Evolutionary conservation across 129 eudicot genomes (phyloP).

Genomic region (Lonicera japonica): DNA sequence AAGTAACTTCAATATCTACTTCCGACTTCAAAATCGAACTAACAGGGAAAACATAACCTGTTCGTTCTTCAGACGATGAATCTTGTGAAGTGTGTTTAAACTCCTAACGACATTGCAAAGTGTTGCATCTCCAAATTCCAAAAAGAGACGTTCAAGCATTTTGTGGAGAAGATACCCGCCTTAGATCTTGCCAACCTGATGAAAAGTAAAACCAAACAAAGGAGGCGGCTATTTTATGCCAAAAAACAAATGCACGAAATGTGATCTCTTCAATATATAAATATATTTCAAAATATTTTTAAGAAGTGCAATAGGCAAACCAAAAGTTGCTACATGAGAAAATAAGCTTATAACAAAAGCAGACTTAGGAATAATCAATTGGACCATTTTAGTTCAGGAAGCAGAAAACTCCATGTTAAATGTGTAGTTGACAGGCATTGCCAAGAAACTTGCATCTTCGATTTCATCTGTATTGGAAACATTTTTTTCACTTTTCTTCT

Average conservation of each 20-base stretch:
- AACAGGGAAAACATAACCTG: constrained; percentile 8
- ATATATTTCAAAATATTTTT: no score
- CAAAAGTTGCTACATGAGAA: background rate
- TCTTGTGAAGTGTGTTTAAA: constrained; percentile 1
- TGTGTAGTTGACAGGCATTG: no score
- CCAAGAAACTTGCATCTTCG: no score
- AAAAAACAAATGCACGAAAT: no score
- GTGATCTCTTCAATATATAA: no score
- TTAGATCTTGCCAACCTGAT: constrained; percentile 18
- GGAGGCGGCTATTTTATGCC: no score
- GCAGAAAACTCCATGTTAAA: no score
- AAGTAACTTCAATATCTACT: background rate
- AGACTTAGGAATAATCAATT: no score
- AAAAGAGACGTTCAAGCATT: constrained; percentile 9
- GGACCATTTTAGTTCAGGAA: no score
- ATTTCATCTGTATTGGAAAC: no score
- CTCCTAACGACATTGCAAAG: constrained; percentile 8
- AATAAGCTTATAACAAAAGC: no score
- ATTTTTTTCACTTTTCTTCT: no score
- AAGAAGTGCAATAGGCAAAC: background rate
- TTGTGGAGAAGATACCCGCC: constrained; percentile 16
- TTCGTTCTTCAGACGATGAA: constrained; percentile 3
- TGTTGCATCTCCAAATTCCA: constrained; percentile 10
- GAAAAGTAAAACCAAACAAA: constrained; percentile 15
- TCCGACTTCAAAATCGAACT: constrained; percentile 8